These are phyloP conservation scores for Xanthoconium purpureum DNA, from an alignment of 768 basidiomycete genomes.

Conservation along the genomic window DNA sequence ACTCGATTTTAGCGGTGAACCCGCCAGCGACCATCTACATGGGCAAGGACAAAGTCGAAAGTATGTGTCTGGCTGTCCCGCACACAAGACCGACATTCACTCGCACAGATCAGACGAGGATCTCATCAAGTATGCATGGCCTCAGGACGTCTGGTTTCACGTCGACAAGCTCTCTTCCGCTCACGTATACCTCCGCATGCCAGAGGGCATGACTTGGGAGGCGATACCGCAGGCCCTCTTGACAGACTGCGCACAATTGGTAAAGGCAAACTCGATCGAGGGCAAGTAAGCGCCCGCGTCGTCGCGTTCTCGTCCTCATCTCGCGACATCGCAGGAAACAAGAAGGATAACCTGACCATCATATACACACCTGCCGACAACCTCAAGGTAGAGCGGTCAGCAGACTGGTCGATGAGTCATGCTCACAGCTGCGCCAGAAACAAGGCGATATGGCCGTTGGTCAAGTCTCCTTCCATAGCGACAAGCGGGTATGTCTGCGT, in stretches of 20 bases:
- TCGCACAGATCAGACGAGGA: slow-evolving; percentile 74
- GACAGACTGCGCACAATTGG: slow-evolving; percentile 87
- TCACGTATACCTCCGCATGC: slow-evolving; percentile 93
- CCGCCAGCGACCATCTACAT: slow-evolving; percentile 82
- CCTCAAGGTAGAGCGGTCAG: slow-evolving; percentile 62
- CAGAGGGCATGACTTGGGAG: slow-evolving; percentile 82
- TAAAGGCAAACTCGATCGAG: slow-evolving; percentile 97
- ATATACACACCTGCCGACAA: slow-evolving; percentile 94
- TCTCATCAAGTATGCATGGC: slow-evolving; percentile 88
- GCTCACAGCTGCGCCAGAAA: slow-evolving; percentile 55
- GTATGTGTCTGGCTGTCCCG: slow-evolving; percentile 42
- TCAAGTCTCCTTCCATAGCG: slow-evolving; percentile 91
- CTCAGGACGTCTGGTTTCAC: slow-evolving; percentile 91
- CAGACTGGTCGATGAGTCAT: background rate
- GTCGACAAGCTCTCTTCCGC: slow-evolving; percentile 98
- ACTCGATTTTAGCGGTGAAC: slow-evolving; percentile 41
- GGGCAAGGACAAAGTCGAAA: slow-evolving; percentile 97
- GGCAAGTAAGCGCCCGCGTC: slow-evolving; percentile 36
- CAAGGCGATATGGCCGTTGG: slow-evolving; percentile 97
- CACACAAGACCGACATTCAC: slow-evolving; percentile 14
- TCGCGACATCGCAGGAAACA: slow-evolving; percentile 66
- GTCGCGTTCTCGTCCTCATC: background rate
- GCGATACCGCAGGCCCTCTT: slow-evolving; percentile 76
- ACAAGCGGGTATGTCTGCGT: slow-evolving; percentile 61
- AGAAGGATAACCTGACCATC: slow-evolving; percentile 88